phyloP scores from a whole-genome alignment of 2,329 filamentous ascomycete genomes.

The Colletotrichum limetticola region DNA sequence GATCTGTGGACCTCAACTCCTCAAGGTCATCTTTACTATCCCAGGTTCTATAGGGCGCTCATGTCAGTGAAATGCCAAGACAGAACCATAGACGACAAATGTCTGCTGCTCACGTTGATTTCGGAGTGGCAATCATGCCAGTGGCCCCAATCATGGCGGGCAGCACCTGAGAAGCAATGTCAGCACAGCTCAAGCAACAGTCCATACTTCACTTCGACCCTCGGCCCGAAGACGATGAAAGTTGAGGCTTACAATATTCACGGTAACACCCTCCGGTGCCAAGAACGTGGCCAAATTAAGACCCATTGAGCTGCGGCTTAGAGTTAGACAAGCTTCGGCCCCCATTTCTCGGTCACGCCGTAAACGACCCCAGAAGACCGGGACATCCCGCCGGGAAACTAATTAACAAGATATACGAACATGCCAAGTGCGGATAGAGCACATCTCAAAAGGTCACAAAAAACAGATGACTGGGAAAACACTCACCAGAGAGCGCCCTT shows the following conservation, averaged over 20 bases:
- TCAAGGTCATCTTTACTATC: conserved; percentile 43
- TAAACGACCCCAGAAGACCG: background rate
- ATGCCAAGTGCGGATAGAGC: background rate
- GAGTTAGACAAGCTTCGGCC: background rate
- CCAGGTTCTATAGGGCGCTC: conserved; percentile 41
- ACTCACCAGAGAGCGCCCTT: conserved; percentile 41
- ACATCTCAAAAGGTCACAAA: background rate
- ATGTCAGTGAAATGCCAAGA: background rate
- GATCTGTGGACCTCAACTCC: conserved; percentile 42
- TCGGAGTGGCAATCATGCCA: conserved; percentile 48
- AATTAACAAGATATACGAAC: background rate
- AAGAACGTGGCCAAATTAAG: conserved; percentile 46
- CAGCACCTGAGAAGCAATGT: conserved; percentile 40
- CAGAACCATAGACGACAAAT: background rate
- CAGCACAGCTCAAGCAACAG: too few relatives aligned
- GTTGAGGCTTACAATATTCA: conserved; percentile 44
- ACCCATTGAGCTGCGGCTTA: conserved; percentile 45
- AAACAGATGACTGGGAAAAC: background rate
- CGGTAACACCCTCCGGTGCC: conserved; percentile 46
- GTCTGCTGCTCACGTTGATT: conserved; percentile 38
- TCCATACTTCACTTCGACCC: background rate
- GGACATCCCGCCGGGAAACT: background rate
- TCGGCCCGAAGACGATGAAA: background rate
- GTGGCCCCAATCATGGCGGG: conserved; percentile 50
- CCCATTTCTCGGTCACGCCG: background rate